Evolutionary conservation across 345 rosid species (phyloP).

Genomic region (Salix brachista): DNA sequence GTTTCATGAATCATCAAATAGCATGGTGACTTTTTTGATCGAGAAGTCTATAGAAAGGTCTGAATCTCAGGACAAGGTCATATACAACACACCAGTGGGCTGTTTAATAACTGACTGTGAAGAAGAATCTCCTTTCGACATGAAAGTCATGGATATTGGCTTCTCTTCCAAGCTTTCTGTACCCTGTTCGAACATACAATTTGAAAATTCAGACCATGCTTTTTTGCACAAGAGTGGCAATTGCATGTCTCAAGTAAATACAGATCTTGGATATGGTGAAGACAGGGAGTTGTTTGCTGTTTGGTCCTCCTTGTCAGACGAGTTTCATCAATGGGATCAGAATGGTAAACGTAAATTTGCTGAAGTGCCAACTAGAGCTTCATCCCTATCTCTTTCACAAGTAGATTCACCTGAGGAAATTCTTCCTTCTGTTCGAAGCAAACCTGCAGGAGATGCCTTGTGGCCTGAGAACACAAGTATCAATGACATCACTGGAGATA

Average conservation of each 20-base stretch:
- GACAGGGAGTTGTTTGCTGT: background rate
- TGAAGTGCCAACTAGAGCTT: background rate
- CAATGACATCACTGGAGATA: background rate
- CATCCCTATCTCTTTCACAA: slow-evolving; percentile 4
- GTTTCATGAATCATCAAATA: slow-evolving; percentile 4
- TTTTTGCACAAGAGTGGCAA: background rate
- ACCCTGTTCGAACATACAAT: background rate
- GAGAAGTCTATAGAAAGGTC: background rate
- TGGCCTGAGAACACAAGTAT: background rate
- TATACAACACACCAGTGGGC: background rate
- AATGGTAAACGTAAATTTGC: slow-evolving; percentile 19
- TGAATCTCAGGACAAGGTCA: background rate
- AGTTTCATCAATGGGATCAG: slow-evolving; percentile 22
- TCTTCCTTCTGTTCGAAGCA: background rate
- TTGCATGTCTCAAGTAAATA: slow-evolving; percentile 3
- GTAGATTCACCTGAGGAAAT: background rate
- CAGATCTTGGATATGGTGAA: slow-evolving; percentile 5
- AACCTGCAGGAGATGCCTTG: slow-evolving; percentile 3
- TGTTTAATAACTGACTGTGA: background rate
- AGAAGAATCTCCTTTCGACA: background rate
- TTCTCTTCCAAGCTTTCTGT: slow-evolving; percentile 1
- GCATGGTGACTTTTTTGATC: background rate
- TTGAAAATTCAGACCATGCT: background rate
- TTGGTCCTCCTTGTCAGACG: slow-evolving; percentile 1
- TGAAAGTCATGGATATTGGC: slow-evolving; percentile 3